Base-by-base conservation (phyloP, 768 basidiomycete genomes). In the Russula olivacea region DNA sequence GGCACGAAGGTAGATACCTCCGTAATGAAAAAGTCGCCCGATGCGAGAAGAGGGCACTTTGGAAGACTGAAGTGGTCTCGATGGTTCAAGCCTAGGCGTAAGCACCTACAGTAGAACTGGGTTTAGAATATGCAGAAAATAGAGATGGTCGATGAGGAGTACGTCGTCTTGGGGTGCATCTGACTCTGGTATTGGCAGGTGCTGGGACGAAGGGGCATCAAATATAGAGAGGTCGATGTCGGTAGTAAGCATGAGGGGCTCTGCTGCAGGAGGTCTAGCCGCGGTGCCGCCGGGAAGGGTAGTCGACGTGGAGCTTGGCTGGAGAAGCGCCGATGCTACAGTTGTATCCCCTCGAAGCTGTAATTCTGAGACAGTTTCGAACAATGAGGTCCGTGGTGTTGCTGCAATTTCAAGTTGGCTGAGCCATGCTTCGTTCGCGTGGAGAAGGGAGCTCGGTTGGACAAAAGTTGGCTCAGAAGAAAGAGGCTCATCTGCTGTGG, bases 21-120 rank as follows among this genome's bases (percentile, higher is more conserved):
- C 96, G 63, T 98, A 98, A 68, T 98, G 96, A 68, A 98, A 91
- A 9, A 98, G 71, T 17, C 95, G 81, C 4, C 93, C 95, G 10
- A 98, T 78, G 12, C 88, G 81, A 0, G 94, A 96, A 0, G 93
- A 91, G 17, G 96, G 96, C 0, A 98, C 93, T 72, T 83, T 91
- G 5, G 94, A 96, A 0, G 93, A 85, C 70, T 86, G 85, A 2
- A 91, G 74, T 21, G 80, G 80, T 14, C 83, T 81, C 3, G 69
- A 38, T 19, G 68, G 55, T 1, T 65, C 61, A 2, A 48, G 32
- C 10, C 49, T 60, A 4, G 60, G 32, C 6, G 50, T 1, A 4
- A 58, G 23, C n/a, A 59, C 48, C 66, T 58, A 28, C 28, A 28
- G 28, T 28, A 28, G 28, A 28, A 28, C 2, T 28, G 4, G 4